These are phyloP conservation scores for Suillus subalutaceus DNA, from an alignment of 768 basidiomycete species.

Conservation along the genomic window DNA sequence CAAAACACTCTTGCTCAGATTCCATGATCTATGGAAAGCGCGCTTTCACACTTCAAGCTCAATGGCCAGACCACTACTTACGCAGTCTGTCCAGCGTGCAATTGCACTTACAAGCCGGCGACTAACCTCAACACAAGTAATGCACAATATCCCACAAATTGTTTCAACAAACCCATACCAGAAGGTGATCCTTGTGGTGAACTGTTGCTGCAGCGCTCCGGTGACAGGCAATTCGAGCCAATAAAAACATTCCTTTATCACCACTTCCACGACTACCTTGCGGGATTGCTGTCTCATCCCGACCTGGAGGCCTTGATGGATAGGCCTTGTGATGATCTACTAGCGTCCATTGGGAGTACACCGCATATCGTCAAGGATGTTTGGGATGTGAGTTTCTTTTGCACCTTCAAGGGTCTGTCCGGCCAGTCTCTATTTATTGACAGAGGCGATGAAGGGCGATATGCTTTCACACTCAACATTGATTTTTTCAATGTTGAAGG, in stretches of 20 bases:
- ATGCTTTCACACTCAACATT: conserved; percentile 31
- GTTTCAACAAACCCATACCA: conserved; percentile 11
- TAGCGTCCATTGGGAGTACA: not conserved
- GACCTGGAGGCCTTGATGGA: conserved; percentile 18
- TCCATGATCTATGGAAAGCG: not conserved
- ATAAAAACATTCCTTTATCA: not conserved
- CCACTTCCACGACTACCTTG: not conserved
- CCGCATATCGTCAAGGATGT: not conserved
- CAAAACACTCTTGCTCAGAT: not conserved
- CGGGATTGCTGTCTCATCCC: not conserved
- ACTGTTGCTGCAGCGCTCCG: not conserved
- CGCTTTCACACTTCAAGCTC: conserved; percentile 17
- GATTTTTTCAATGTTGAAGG: conserved; percentile 41
- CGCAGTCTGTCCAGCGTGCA: conserved; percentile 19
- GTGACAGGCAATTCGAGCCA: not conserved
- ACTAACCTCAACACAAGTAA: not conserved
- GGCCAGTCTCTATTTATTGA: conserved; percentile 24
- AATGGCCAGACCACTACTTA: conserved; percentile 18
- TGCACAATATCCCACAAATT: conserved; percentile 10
- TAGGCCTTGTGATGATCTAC: conserved; percentile 9
- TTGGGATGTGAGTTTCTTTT: not conserved
- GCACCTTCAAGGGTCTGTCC: conserved; percentile 12
- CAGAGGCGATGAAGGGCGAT: conserved; percentile 10
- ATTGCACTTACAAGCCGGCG: conserved; percentile 14
- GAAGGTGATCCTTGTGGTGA: not conserved